Evolutionary conservation across 2,329 filamentous ascomycete genomes (phyloP).

Genomic region (Trichoderma sp.): DNA sequence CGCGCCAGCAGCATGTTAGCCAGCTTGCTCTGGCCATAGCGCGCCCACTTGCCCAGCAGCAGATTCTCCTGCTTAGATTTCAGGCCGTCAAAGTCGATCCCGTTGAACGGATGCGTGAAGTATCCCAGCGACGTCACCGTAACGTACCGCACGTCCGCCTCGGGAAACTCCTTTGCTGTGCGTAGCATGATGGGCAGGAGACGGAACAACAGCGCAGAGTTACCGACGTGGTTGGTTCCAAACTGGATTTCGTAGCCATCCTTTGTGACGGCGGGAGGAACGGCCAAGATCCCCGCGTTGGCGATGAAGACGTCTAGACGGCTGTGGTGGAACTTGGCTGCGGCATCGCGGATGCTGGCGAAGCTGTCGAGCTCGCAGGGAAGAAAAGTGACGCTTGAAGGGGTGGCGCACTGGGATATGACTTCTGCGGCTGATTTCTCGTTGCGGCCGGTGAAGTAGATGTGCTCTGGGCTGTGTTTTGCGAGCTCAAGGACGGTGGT

Average conservation of each 20-base stretch:
- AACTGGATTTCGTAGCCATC: slow-evolving; percentile 51
- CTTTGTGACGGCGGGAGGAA: slow-evolving; percentile 34
- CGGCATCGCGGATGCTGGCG: slow-evolving; percentile 38
- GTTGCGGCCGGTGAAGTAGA: slow-evolving; percentile 37
- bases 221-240: slow-evolving; percentile 48
- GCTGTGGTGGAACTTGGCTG: slow-evolving; percentile 35
- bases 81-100: slow-evolving; percentile 31
- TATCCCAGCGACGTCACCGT: slow-evolving; percentile 31
- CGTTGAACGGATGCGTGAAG: slow-evolving; percentile 26
- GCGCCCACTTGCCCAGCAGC: slow-evolving; percentile 23
- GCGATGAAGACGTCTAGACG: slow-evolving; percentile 45
- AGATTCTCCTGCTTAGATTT: slow-evolving; percentile 24
- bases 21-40: slow-evolving; percentile 34
- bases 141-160: slow-evolving; percentile 28
- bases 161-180: slow-evolving; percentile 25
- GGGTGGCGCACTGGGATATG: slow-evolving; percentile 33
- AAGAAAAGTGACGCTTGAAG: slow-evolving; percentile 44
- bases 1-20: slow-evolving; percentile 31
- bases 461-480: slow-evolving; percentile 23
- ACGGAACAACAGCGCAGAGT: slow-evolving; percentile 43
- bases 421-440: slow-evolving; percentile 24
- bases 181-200: slow-evolving; percentile 32
- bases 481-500: slow-evolving; percentile 24
- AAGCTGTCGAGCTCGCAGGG: slow-evolving; percentile 3
- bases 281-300: slow-evolving; percentile 46